Evolutionary conservation across 148 eudicot genomes (phyloP), one percentile per base, ranked within the genome.

Genomic region (Selenicereus undatus): DNA sequence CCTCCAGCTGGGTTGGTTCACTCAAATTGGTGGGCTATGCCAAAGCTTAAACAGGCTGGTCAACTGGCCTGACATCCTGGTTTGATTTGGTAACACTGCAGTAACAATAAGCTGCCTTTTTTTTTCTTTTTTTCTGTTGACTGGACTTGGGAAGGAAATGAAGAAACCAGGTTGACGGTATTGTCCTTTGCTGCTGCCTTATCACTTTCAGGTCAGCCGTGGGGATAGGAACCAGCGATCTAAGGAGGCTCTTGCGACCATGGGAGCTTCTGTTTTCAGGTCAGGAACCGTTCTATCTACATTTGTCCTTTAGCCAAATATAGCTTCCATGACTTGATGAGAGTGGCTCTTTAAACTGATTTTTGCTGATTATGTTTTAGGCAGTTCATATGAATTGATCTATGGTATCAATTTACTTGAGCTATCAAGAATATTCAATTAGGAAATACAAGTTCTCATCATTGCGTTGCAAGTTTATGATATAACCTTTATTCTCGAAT

Each of bases 191-290:
- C 14, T 35, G 66, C 56, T 73, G 51, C n/a, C 58, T 72, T 69
- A 30, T 51, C 42, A 73, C 71, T 14, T 82, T 50, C 83, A 91
- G 94, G 88, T 89, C 36, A 82, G 89, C 76, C 42, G 11, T 30
- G 94, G 94, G 60, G 90, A 88, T 80, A 86, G 88, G 83, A 86
- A 84, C 69, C 78, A 87, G 71, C 85, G 94, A 72, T 75, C 82
- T 27, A 81, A 79, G 82, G 83, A 87, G 81, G 91, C 94, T 74
- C 87, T 91, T 75, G 87, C 87, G 54, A 91, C 92, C 48, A 88
- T 91, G 94, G 94, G 94, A 70, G 84, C 94, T 82, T 91, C 94
- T 83, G 92, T 91, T 71, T 89, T 91, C 89, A 91, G 94, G 94
- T 91, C 79, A 74, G 65, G 3, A 64, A 65, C 36, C 70, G 6